A percentile compares a stretch with the other conserved stretches of the same genome.
These are phyloP conservation scores for Tagetes erecta DNA, from an alignment of 129 eudicot species.

Conservation along the genomic window DNA sequence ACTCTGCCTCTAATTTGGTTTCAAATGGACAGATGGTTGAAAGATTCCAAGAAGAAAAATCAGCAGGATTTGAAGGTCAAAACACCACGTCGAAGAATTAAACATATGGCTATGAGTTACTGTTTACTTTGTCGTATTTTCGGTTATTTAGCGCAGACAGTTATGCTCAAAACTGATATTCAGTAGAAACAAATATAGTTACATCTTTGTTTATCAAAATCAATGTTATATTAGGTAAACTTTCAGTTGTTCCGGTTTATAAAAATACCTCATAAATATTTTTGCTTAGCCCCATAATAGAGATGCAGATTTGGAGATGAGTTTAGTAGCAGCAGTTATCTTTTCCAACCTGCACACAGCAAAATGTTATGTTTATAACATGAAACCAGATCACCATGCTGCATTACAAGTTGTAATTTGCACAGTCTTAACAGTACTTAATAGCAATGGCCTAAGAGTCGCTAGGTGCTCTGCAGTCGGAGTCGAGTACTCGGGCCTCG, in stretches of 20 bases:
- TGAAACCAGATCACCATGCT: background rate
- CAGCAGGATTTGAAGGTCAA: constrained; percentile 6
- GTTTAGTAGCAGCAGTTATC: constrained; percentile 32
- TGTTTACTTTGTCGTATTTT: background rate
- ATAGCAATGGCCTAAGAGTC: too few relatives aligned
- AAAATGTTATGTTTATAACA: background rate
- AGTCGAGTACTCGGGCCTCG: too few relatives aligned
- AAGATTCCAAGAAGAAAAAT: constrained; percentile 19
- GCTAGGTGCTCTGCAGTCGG: too few relatives aligned
- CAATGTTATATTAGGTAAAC: background rate
- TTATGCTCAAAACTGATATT: constrained; percentile 9
- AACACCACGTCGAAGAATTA: constrained; percentile 15
- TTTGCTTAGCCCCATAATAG: constrained; percentile 44
- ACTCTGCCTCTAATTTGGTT: background rate
- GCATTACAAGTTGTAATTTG: constrained; percentile 14
- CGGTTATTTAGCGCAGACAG: background rate
- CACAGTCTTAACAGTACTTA: background rate
- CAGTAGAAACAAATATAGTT: background rate
- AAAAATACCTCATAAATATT: constrained; percentile 8
- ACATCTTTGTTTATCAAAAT: background rate
- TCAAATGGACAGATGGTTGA: constrained; percentile 15
- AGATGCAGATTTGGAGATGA: constrained; percentile 45
- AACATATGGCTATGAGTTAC: background rate
- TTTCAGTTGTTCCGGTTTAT: background rate
- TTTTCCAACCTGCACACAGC: constrained; percentile 45